These are phyloP conservation scores for Colletotrichum godetiae DNA, from an alignment of 2,329 filamentous ascomycete genomes.

Conservation along the genomic window DNA sequence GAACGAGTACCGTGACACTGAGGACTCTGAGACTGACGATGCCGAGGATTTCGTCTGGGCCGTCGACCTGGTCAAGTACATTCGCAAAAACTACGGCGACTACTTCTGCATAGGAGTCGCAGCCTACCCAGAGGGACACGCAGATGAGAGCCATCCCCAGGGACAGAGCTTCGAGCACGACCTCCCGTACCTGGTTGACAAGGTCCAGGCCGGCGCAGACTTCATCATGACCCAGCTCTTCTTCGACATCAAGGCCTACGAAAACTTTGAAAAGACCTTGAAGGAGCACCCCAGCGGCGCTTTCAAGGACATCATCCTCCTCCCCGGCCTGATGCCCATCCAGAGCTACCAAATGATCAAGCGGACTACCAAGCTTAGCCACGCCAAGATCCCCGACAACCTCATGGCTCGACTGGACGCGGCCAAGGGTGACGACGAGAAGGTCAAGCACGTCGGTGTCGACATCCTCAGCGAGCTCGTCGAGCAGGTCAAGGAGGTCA, in stretches of 20 bases:
- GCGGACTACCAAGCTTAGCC: constrained; percentile 92
- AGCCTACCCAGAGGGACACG: constrained; percentile 94
- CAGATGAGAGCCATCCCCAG: constrained; percentile 85
- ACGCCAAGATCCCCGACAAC: constrained; percentile 80
- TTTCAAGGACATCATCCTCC: constrained; percentile 89
- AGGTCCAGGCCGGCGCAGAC: constrained; percentile 90
- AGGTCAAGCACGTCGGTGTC: constrained; percentile 82
- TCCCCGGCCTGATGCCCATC: constrained; percentile 96
- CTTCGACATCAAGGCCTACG: constrained; percentile 88
- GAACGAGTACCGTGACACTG: constrained; percentile 83
- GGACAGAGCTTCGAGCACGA: constrained; percentile 80
- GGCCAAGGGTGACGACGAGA: constrained; percentile 83
- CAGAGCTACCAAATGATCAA: constrained; percentile 97
- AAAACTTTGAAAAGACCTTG: constrained; percentile 80
- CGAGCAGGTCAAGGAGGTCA: constrained; percentile 77
- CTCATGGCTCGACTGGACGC: constrained; percentile 78
- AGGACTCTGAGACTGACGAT: constrained; percentile 67
- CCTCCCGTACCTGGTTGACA: constrained; percentile 89
- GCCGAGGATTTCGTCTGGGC: constrained; percentile 90
- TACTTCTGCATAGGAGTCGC: constrained; percentile 98
- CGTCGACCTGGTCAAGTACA: constrained; percentile 89
- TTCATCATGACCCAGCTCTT: constrained; percentile 99
- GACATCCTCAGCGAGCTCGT: constrained; percentile 88
- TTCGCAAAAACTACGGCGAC: constrained; percentile 85
- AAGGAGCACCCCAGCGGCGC: constrained; percentile 84